Base-by-base conservation (phyloP, 805 yeast species). In the Metschnikowia corniflorae region DNA sequence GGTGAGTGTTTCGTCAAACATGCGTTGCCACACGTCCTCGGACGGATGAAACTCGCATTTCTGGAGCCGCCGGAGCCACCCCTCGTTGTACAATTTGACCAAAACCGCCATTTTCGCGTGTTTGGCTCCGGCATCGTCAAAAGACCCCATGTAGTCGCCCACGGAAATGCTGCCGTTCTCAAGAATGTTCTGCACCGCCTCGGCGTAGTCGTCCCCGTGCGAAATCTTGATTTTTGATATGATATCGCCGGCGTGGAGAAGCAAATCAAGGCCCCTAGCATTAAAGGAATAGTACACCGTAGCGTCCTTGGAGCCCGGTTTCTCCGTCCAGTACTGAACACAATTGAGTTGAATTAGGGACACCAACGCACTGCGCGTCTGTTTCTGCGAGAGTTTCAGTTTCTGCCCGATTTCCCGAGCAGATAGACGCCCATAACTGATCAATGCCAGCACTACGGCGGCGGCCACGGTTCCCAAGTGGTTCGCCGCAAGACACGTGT, bases 271-370 rank as follows among this genome's bases (percentile, higher is more conserved):
- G 5, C 94, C 95, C 23, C 68, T 70, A 43, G 81, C 82, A 51
- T 80, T 73, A 42, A 78, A 74, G 20, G 66, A 66, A 57, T 88
- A 87, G 50, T 63, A 73, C 1, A 73, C 66, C 14, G 44, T 39
- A 0, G 52, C 53, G 12, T 56, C 44, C 2, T 39, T 44, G 19
- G 26, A 29, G 31, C 46, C 53, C 2, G 39, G 44, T 15, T 16
- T 30, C 19, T 78, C 83, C 13, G 61, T 62, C 78, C 88, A 80
- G 51, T 78, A 78, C 16, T 72, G 72, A 7, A 86, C 79, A 57
- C 95, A 83, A 41, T 84, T 77, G 44, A 86, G 66, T 59, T 91
- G 96, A 26, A 89, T 70, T 50, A 91, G 63, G 6, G 89, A 75
- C 4, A 86, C 94, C 28, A 91, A 65, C 0, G 84, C 69, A 22